Evolutionary conservation across 73 alveolate species (phyloP).

Genomic region (Paramecium octaurelia): DNA sequence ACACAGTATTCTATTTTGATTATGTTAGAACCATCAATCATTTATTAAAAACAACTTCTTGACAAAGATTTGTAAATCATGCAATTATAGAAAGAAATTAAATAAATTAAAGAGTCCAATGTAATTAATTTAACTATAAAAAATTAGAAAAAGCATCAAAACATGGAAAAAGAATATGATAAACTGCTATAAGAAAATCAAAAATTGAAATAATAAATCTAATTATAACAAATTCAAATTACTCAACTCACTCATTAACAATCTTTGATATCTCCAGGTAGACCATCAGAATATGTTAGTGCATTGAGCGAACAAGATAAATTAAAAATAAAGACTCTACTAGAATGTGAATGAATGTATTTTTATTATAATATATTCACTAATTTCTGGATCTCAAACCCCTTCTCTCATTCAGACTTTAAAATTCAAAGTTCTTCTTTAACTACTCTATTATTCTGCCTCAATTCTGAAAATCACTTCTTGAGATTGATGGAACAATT

Average conservation of each 20-base stretch:
- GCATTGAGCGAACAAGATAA: background rate
- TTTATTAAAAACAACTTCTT: background rate
- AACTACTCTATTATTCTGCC: background rate
- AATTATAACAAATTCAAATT: background rate
- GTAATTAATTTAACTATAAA: background rate
- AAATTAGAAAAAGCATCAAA: background rate
- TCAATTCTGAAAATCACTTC: background rate
- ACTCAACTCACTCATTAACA: background rate
- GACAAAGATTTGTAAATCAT: background rate
- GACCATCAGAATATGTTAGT: background rate
- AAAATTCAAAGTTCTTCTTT: background rate
- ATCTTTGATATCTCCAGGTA: background rate
- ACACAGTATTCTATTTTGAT: background rate
- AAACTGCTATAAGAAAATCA: background rate
- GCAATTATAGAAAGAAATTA: background rate
- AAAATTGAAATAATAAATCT: background rate
- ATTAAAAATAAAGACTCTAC: background rate
- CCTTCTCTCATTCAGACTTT: background rate
- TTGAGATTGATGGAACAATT: background rate
- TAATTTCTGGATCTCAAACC: background rate
- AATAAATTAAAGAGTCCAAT: background rate
- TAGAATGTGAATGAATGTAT: conserved; percentile 12
- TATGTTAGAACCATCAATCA: background rate
- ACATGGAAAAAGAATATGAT: background rate
- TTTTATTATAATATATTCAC: background rate